Conservation (phyloP, 345 rosid species). For the Gossypioides kirkii region DNA sequence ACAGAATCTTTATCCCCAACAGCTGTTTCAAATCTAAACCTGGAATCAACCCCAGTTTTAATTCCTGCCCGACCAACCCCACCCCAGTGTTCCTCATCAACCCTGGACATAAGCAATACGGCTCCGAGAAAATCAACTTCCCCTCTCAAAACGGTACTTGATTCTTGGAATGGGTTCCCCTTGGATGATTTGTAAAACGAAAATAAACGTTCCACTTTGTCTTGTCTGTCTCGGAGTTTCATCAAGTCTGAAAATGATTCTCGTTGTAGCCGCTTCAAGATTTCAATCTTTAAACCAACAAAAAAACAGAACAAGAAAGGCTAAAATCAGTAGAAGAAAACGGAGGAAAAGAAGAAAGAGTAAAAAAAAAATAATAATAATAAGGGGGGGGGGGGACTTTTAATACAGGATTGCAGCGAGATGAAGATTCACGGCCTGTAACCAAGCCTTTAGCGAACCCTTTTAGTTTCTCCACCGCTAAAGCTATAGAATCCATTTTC, state of each 20-base stretch:
- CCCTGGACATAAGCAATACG: constrained; percentile 41
- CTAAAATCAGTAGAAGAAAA: background rate
- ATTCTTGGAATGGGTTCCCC: constrained; percentile 62
- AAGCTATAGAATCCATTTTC: constrained; percentile 54
- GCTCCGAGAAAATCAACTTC: constrained; percentile 72
- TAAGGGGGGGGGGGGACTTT: background rate
- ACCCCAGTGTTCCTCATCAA: constrained; percentile 37
- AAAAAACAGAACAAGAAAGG: background rate
- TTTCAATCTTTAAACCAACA: constrained; percentile 52
- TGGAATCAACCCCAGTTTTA: constrained; percentile 54
- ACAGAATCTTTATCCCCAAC: constrained; percentile 54
- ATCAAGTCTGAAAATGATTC: constrained; percentile 81
- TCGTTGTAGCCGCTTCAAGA: constrained; percentile 83
- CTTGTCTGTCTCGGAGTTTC: constrained; percentile 88
- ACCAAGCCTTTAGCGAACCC: constrained; percentile 45
- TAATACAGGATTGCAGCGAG: constrained; percentile 63
- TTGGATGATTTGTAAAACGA: constrained; percentile 46
- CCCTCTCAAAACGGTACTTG: constrained; percentile 59
- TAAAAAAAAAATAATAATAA: background rate
- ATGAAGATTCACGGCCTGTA: constrained; percentile 32
- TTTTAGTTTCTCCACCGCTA: constrained; percentile 44
- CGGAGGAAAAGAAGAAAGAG: background rate
- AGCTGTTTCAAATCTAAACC: constrained; percentile 61
- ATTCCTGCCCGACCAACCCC: constrained; percentile 53
- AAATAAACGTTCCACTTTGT: constrained; percentile 65